Evolutionary conservation across 257 asterid species (phyloP).

Genomic region (Misopates orontium): DNA sequence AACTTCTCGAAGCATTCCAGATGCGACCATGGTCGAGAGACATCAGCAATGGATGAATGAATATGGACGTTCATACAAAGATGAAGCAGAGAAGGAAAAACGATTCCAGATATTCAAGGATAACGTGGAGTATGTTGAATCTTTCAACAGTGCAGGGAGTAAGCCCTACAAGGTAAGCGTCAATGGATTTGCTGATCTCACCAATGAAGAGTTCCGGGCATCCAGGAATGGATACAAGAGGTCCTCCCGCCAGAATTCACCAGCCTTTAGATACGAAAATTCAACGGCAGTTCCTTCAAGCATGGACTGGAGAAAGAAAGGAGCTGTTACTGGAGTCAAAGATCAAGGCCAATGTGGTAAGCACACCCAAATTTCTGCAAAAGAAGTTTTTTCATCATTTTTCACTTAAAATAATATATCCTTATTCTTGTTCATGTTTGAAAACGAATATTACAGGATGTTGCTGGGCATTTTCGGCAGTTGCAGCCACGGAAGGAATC

Average conservation of each 20-base stretch:
- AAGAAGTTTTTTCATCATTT: too few species aligned
- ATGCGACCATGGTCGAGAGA: slow-evolving; percentile 21
- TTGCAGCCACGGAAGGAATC: slow-evolving; percentile 51
- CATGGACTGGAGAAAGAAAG: slow-evolving; percentile 41
- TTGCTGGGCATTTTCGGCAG: slow-evolving; percentile 51
- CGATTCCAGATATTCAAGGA: slow-evolving; percentile 38
- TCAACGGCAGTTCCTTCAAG: slow-evolving; percentile 28
- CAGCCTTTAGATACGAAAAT: slow-evolving; percentile 21
- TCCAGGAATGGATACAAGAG: slow-evolving; percentile 23
- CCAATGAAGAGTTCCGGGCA: slow-evolving; percentile 29
- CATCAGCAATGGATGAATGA: slow-evolving; percentile 36
- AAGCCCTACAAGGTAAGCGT: slow-evolving; percentile 32
- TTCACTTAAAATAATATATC: neutral
- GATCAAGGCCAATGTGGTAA: slow-evolving; percentile 39
- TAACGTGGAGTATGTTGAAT: slow-evolving; percentile 35
- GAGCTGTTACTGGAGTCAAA: slow-evolving; percentile 42
- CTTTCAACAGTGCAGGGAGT: slow-evolving; percentile 29
- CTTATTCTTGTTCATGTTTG: neutral
- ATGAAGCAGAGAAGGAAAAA: slow-evolving; percentile 32
- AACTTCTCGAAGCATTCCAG: slow-evolving; percentile 7
- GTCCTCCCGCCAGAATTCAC: neutral
- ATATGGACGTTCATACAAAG: slow-evolving; percentile 35
- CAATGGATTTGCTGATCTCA: slow-evolving; percentile 39
- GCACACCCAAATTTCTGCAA: neutral
- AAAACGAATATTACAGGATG: slow-evolving; percentile 25